Percentiles rank a stretch among this genome's conserved stretches.
Conservation (phyloP, 225 moss, liverwort and hornwort genomes). For the Ulota crispa region DNA sequence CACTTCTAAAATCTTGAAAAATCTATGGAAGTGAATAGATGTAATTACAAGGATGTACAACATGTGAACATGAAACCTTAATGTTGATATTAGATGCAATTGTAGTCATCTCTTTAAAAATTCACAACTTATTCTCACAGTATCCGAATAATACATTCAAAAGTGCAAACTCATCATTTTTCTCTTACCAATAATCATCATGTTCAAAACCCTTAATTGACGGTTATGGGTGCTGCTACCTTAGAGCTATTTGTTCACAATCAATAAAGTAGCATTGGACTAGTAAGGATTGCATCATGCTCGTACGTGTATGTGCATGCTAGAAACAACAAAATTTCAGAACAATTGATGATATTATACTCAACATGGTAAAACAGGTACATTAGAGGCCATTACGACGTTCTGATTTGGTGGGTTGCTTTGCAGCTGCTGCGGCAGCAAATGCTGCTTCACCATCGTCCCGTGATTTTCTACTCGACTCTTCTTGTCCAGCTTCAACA, state of each 20-base stretch:
- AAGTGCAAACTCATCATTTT: too few species aligned
- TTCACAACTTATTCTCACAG: too few species aligned
- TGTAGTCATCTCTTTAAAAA: too few species aligned
- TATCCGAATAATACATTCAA: too few species aligned
- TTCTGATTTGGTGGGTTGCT: slow-evolving; percentile 28
- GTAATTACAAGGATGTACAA: too few species aligned
- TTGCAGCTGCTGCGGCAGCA: slow-evolving; percentile 15
- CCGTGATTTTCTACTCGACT: slow-evolving; percentile 5
- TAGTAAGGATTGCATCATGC: neutral
- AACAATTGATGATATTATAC: neutral
- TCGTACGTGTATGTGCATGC: neutral
- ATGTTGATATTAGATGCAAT: too few species aligned
- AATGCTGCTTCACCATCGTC: slow-evolving; percentile 21
- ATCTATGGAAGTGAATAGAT: too few species aligned
- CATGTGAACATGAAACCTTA: too few species aligned
- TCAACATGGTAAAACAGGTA: slow-evolving; percentile 23
- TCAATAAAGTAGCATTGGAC: neutral
- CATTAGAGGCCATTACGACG: slow-evolving; percentile 30
- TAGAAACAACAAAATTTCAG: neutral
- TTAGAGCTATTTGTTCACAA: neutral
- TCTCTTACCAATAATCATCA: too few species aligned
- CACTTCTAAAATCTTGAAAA: too few species aligned
- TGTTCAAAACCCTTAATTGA: too few species aligned
- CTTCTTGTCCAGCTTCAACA: slow-evolving; percentile 27
- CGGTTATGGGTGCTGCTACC: too few species aligned